Conservation (phyloP, 208 protist species). For the Trypanosoma lewisi region DNA sequence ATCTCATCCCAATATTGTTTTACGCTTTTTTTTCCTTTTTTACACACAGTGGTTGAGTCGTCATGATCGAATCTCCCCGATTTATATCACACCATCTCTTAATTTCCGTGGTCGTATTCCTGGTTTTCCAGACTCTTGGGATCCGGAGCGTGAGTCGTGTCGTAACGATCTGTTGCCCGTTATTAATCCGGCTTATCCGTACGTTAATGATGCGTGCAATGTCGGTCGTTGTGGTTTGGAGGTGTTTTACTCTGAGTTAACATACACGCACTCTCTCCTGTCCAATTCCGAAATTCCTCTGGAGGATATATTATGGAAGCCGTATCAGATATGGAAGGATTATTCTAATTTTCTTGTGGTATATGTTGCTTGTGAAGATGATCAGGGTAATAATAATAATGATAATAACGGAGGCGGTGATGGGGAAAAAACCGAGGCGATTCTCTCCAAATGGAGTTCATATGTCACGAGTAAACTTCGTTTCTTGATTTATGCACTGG, state of each 20-base stretch:
- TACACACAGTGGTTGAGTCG: slow-evolving; percentile 70
- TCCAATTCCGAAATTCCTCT: slow-evolving; percentile 7
- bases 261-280: slow-evolving; percentile 45
- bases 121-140: slow-evolving; percentile 70
- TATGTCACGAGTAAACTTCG: slow-evolving; percentile 77
- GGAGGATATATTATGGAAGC: slow-evolving; percentile 48
- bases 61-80: slow-evolving; percentile 36
- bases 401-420: too few relatives aligned
- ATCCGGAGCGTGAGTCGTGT: slow-evolving; percentile 30
- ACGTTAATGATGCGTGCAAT: slow-evolving; percentile 94
- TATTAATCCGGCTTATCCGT: slow-evolving; percentile 96
- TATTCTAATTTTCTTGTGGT: slow-evolving; percentile 56
- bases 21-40: slow-evolving; percentile 88
- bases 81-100: slow-evolving; percentile 61
- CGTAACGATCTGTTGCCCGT: slow-evolving; percentile 92
- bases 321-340: slow-evolving; percentile 33
- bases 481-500: slow-evolving; percentile 71
- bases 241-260: slow-evolving; percentile 62
- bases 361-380: slow-evolving; percentile 38
- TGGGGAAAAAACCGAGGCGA: slow-evolving; percentile 24
- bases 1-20: slow-evolving; percentile 62
- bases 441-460: slow-evolving; percentile 60
- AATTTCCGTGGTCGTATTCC: slow-evolving; percentile 28
- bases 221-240: slow-evolving; percentile 68
- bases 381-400: too few relatives aligned